Percentiles rank a stretch among this genome's conserved stretches.
These are phyloP conservation scores for Candida andamanensis DNA, from an alignment of 805 yeast species.

Conservation along the genomic window DNA sequence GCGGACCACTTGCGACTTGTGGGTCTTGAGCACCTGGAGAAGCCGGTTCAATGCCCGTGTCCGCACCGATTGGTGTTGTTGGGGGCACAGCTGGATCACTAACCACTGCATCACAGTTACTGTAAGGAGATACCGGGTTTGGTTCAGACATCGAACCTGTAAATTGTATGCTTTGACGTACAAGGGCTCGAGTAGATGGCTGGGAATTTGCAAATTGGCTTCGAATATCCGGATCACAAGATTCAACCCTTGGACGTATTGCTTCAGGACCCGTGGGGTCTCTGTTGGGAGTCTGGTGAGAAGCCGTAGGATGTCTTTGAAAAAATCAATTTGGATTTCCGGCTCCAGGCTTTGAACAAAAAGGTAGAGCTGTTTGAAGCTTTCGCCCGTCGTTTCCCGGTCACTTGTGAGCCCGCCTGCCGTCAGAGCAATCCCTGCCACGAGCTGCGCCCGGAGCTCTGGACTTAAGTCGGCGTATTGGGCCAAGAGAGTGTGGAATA, in stretches of 20 bases:
- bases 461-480: conserved; percentile 3
- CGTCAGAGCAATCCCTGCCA: conserved; percentile 50
- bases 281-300: conserved; percentile 12
- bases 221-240: conserved; percentile 38
- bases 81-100: conserved; percentile 6
- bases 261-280: conserved; percentile 14
- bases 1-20: conserved; percentile 2
- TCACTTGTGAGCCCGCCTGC: conserved; percentile 55
- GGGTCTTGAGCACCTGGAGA: conserved; percentile 3
- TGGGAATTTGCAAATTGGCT: conserved; percentile 28
- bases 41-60: no score
- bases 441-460: no score
- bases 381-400: conserved; percentile 37
- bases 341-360: conserved; percentile 9
- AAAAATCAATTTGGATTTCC: conserved; percentile 7
- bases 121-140: conserved; percentile 32
- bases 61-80: no score
- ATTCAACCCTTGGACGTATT: conserved; percentile 19
- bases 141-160: conserved; percentile 45
- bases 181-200: conserved; percentile 27
- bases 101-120: conserved; percentile 43
- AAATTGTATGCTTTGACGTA: conserved; percentile 50
- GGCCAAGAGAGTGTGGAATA: neutral
- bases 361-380: conserved; percentile 30
- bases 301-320: conserved; percentile 15